These are phyloP conservation scores for Pythium chondricola DNA, from an alignment of 352 stramenopile species.

Conservation along the genomic window DNA sequence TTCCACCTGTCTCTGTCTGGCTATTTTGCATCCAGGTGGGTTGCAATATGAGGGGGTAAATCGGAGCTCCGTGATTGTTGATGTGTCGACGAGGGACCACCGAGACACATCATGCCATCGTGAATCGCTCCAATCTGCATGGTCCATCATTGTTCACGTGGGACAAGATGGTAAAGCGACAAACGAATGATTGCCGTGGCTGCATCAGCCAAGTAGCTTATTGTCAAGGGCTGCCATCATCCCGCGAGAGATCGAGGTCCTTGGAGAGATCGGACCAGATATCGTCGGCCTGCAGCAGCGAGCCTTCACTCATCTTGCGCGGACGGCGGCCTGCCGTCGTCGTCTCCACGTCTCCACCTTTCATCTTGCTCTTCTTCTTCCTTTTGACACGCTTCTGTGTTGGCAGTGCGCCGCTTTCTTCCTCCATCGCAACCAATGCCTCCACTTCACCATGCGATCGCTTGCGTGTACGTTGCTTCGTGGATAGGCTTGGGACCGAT, in stretches of 20 bases:
- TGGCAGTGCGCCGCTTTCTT: not conserved
- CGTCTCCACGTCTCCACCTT: not conserved
- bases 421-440: not conserved
- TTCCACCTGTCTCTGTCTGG: too few relatives aligned
- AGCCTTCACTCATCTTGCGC: slow-evolving; percentile 65
- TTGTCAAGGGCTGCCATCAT: too few relatives aligned
- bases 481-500: not conserved
- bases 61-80: too few relatives aligned
- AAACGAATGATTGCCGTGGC: too few relatives aligned
- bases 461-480: slow-evolving; percentile 1
- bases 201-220: too few relatives aligned
- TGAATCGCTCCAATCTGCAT: too few relatives aligned
- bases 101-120: too few relatives aligned
- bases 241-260: slow-evolving; percentile 38
- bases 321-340: slow-evolving; percentile 7
- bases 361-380: slow-evolving; percentile 13
- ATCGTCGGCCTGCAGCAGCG: slow-evolving; percentile 48
- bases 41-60: too few relatives aligned
- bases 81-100: too few relatives aligned
- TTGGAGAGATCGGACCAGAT: slow-evolving; percentile 66
- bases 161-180: too few relatives aligned
- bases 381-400: slow-evolving; percentile 9
- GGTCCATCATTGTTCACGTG: too few relatives aligned
- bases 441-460: not conserved
- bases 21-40: too few relatives aligned